phyloP scores from a whole-genome alignment of 176 grass and related monocot genomes.

The Carex littledalei region DNA sequence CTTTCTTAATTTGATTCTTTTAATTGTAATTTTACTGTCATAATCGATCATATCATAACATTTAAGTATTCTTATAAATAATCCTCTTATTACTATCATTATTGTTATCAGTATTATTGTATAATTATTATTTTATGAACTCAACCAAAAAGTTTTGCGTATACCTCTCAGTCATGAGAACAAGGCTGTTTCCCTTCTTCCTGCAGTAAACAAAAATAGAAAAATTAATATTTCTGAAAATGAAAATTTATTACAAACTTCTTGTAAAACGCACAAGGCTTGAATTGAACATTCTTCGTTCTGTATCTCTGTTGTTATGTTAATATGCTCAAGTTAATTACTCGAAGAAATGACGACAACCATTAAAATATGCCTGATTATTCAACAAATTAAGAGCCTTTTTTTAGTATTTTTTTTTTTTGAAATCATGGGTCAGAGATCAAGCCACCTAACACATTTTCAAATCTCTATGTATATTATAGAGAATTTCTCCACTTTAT shows the following conservation, averaged over 20 bases:
- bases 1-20: no score
- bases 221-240: neutral
- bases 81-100: neutral
- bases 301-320: neutral
- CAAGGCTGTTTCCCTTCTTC: slow-evolving; percentile 68
- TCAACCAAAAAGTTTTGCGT: neutral
- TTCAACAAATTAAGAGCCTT: no score
- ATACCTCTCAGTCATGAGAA: slow-evolving; percentile 56
- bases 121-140: neutral
- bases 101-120: neutral
- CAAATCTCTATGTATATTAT: no score
- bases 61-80: neutral
- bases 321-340: neutral
- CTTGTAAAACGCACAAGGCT: neutral
- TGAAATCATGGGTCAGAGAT: neutral
- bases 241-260: neutral
- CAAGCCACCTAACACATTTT: neutral
- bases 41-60: neutral
- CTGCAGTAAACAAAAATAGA: slow-evolving; percentile 29
- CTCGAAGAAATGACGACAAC: no score
- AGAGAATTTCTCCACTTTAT: no score
- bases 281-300: no score
- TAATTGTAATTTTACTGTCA: neutral
- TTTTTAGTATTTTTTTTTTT: no score
- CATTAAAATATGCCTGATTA: no score